These are phyloP conservation scores for Pseudognaphalium luteoalbum DNA, from an alignment of 129 eudicot species.

Conservation along the genomic window DNA sequence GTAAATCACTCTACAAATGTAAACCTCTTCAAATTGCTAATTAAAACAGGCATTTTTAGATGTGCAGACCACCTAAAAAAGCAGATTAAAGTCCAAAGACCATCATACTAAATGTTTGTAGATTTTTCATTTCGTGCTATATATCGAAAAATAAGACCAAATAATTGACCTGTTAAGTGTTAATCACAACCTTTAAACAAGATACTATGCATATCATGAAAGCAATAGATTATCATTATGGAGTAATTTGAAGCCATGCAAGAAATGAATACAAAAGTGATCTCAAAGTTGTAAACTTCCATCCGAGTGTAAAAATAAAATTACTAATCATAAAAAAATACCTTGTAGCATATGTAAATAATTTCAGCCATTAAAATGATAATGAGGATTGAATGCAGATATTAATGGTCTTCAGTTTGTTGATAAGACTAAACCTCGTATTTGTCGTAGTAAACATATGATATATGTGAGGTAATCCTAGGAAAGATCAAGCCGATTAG, in stretches of 20 bases:
- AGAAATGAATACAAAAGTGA: not conserved
- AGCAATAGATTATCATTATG: too few species aligned
- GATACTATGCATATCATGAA: not conserved
- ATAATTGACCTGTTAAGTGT: not conserved
- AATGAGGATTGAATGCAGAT: not conserved
- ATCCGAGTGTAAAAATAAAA: not conserved
- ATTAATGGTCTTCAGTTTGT: not conserved
- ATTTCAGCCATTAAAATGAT: conserved; percentile 15
- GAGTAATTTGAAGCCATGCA: not conserved
- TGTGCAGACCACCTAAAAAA: not conserved
- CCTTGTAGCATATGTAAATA: conserved; percentile 16
- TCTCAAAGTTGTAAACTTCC: not conserved
- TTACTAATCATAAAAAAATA: not conserved
- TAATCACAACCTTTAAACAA: not conserved
- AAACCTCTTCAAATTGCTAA: not conserved
- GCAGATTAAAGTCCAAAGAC: not conserved
- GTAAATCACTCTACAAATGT: not conserved
- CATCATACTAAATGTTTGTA: not conserved
- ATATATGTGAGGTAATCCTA: not conserved
- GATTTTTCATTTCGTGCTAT: not conserved
- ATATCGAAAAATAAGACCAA: not conserved
- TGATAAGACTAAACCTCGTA: conserved; percentile 1
- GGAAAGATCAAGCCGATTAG: conserved; percentile 1
- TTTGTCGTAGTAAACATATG: not conserved
- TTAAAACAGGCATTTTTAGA: not conserved